Evolutionary conservation across 768 basidiomycete genomes (phyloP).

Genomic region (Pleurotus platypus): DNA sequence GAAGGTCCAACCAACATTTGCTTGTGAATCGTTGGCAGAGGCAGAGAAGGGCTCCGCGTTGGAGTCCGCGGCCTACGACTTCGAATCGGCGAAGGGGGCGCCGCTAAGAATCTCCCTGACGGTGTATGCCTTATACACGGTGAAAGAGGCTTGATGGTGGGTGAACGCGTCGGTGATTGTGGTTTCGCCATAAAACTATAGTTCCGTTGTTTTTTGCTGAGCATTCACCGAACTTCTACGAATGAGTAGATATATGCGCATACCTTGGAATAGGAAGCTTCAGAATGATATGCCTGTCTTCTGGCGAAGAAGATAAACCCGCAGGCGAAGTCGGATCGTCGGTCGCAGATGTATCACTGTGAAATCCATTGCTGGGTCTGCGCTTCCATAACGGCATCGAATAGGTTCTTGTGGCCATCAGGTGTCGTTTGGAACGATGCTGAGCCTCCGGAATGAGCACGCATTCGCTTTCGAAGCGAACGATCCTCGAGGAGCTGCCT

Average conservation of each 20-base stretch:
- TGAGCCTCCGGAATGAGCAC: conserved; percentile 65
- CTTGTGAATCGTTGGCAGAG: conserved; percentile 28
- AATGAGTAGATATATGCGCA: not conserved
- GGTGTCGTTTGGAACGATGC: conserved; percentile 38
- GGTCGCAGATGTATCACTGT: conserved; percentile 19
- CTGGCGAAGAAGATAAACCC: conserved; percentile 19
- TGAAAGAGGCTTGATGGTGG: conserved; percentile 11
- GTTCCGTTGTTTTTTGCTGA: not conserved
- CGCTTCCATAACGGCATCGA: conserved; percentile 66
- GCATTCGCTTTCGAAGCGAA: conserved; percentile 73
- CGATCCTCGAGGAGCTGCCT: conserved; percentile 26
- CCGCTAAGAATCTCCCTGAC: conserved; percentile 44
- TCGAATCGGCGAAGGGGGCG: conserved; percentile 45
- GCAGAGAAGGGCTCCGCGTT: conserved; percentile 27
- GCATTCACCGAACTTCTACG: conserved; percentile 4
- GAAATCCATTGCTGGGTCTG: conserved; percentile 17
- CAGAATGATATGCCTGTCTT: conserved; percentile 47
- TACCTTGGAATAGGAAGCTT: conserved; percentile 64
- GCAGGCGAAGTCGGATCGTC: conserved; percentile 19
- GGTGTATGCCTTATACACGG: conserved; percentile 13
- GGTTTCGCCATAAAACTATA: conserved; percentile 40
- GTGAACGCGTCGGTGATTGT: conserved; percentile 37
- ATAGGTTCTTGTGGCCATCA: conserved; percentile 61
- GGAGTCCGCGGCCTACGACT: conserved; percentile 15
- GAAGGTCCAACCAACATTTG: conserved; percentile 22